A percentile compares a stretch with the other conserved stretches of the same genome.
phyloP scores from a whole-genome alignment of 768 basidiomycete species.

The Amanita rubescens region DNA sequence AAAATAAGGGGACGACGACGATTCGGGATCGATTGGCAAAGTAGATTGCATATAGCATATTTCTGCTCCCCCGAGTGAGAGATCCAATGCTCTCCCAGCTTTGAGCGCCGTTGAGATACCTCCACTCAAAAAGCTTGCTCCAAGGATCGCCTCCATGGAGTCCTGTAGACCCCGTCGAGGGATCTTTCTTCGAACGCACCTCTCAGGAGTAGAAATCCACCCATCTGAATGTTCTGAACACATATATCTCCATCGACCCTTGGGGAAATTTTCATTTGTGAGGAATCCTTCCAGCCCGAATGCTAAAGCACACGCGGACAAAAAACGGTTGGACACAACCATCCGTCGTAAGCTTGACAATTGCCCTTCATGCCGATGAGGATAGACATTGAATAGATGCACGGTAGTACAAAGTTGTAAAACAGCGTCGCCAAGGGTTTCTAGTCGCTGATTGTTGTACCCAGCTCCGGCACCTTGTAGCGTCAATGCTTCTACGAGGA shows the following conservation, averaged over 20 bases:
- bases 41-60: conserved; percentile 64
- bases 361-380: conserved; percentile 79
- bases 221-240: conserved; percentile 25
- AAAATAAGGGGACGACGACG: conserved; percentile 39
- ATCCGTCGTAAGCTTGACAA: conserved; percentile 57
- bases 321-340: conserved; percentile 61
- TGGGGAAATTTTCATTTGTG: conserved; percentile 47
- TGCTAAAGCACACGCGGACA: conserved; percentile 61
- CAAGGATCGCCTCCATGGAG: conserved; percentile 82
- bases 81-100: conserved; percentile 54
- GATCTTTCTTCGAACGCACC: conserved; percentile 38
- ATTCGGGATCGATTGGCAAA: conserved; percentile 12
- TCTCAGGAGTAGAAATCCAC: conserved; percentile 11
- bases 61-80: conserved; percentile 64
- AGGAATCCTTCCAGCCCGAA: conserved; percentile 57
- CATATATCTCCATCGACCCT: conserved; percentile 53
- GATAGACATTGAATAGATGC: conserved; percentile 69
- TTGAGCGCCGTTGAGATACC: conserved; percentile 63
- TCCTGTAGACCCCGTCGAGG: conserved; percentile 75
- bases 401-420: conserved; percentile 71
- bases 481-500: conserved; percentile 69
- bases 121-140: conserved; percentile 67
- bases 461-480: conserved; percentile 55
- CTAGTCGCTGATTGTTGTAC: conserved; percentile 79
- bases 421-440: conserved; percentile 83